These are phyloP conservation scores for Apiospora aurea DNA, from an alignment of 2,329 filamentous ascomycete species.

Conservation along the genomic window DNA sequence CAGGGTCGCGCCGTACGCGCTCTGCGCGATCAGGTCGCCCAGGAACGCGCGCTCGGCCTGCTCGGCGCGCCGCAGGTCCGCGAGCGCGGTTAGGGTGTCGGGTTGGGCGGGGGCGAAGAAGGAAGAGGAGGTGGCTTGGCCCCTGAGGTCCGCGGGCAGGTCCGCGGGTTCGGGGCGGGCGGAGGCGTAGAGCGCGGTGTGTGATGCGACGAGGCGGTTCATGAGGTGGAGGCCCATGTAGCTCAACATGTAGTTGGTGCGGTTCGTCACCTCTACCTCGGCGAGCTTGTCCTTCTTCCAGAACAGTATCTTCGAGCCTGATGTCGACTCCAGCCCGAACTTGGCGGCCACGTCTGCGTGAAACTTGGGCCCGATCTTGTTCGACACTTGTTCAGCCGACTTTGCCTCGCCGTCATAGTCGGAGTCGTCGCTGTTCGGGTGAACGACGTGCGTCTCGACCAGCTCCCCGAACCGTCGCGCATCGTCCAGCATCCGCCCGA, in stretches of 20 bases:
- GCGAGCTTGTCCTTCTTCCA: not conserved
- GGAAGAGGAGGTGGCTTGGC: not conserved
- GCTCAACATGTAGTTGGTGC: constrained; percentile 12
- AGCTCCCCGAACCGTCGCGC: constrained; percentile 8
- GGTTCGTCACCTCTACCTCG: not conserved
- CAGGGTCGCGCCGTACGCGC: not conserved
- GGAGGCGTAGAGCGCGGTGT: not conserved
- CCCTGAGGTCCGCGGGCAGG: not conserved
- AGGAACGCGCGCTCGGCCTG: not conserved
- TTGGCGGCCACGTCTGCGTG: constrained; percentile 10
- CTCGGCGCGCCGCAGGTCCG: not conserved
- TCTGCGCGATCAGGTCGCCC: not conserved
- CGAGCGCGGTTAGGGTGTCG: not conserved
- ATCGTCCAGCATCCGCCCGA: not conserved
- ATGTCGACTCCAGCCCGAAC: not conserved
- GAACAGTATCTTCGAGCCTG: not conserved
- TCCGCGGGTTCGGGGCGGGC: not conserved
- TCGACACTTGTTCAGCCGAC: not conserved
- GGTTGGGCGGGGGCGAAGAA: not conserved
- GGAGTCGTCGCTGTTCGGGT: not conserved
- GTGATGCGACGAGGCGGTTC: not conserved
- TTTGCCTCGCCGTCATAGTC: not conserved
- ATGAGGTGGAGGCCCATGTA: not conserved
- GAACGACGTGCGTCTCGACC: not conserved
- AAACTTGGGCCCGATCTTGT: not conserved